Evolutionary conservation across 2,329 filamentous ascomycete species (phyloP), one percentile per base, ranked within the genome.

Genomic region (Colletotrichum sp.): DNA sequence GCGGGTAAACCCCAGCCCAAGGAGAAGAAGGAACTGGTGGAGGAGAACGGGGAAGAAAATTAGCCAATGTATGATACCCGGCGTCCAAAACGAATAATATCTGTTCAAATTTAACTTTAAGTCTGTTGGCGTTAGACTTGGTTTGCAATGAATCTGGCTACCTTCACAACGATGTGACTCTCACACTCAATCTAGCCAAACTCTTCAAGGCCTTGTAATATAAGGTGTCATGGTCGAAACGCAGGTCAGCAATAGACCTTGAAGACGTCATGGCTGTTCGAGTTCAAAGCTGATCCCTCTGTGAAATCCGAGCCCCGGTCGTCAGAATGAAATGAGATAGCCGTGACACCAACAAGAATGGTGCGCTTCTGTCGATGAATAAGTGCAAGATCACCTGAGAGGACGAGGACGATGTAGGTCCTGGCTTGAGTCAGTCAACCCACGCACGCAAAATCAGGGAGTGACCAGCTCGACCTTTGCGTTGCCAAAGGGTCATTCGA

Each of bases 21-120:
- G 63, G 65, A 39, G 34, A 57, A 57, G 18, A 34, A 59, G 32
- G 32, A 62, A 36, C 36, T 52, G 36, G 39, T 34, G n/a, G 16
- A 62, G 34, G 32, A 24, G 48, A 74, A 72, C 16, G 57, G 24
- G 30, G 68, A 68, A 36, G 71, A 68, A 75, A 28, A n/a, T 59
- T 68, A 68, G 68, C 67, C 63, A 24, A 30, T 66, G 75, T 67
- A 75, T 76, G 75, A 77, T 77, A 77, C 75, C 75, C 75, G 68
- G 55, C 68, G 68, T 57, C 66, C 16, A 66, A 72, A 68, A 65
- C 15, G 52, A 30, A 60, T 30, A 18, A 65, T 30, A 32, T 44
- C 15, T 44, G 60, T 18, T 16, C 16, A 12, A 44, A 44, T 18
- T 22, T n/a, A 32, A 2, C 8, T 30, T 12, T 3, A 32, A 32